These are phyloP conservation scores for Pestalotiopsis sp. DNA, from an alignment of 2,329 filamentous ascomycete species.

Conservation along the genomic window DNA sequence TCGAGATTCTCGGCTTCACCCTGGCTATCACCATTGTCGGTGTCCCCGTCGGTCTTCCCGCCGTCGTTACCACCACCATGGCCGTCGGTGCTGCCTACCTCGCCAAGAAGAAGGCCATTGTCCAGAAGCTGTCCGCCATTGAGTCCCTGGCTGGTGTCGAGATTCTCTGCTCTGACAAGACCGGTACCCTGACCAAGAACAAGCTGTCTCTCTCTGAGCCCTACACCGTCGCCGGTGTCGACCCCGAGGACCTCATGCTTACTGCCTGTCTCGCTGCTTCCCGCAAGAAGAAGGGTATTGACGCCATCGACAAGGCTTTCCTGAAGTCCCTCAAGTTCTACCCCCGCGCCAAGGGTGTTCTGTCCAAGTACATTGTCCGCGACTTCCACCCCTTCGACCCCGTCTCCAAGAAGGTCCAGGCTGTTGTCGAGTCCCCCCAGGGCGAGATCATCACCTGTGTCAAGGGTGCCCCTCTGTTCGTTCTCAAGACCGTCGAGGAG, in stretches of 20 bases:
- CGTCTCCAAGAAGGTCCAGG: constrained; percentile 89
- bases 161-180: constrained; percentile 94
- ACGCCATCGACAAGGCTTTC: constrained; percentile 94
- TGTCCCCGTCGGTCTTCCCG: constrained; percentile 89
- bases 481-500: constrained; percentile 84
- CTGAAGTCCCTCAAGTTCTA: constrained; percentile 82
- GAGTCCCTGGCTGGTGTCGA: constrained; percentile 91
- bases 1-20: constrained; percentile 79
- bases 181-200: constrained; percentile 91
- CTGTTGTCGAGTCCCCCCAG: constrained; percentile 78
- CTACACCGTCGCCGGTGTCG: constrained; percentile 78
- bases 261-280: constrained; percentile 85
- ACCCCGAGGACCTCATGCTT: constrained; percentile 86
- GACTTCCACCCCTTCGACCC: constrained; percentile 89
- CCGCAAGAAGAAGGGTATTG: constrained; percentile 93
- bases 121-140: constrained; percentile 89
- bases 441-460: constrained; percentile 86
- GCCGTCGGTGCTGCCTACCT: constrained; percentile 89
- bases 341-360: constrained; percentile 75
- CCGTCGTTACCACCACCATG: constrained; percentile 93
- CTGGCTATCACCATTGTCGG: constrained; percentile 88
- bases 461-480: constrained; percentile 87
- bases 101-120: constrained; percentile 89
- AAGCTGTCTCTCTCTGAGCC: constrained; percentile 86
- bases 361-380: constrained; percentile 81